These are phyloP conservation scores for Cucurbita maxima DNA, from an alignment of 306 rosid genomes.

Conservation along the genomic window DNA sequence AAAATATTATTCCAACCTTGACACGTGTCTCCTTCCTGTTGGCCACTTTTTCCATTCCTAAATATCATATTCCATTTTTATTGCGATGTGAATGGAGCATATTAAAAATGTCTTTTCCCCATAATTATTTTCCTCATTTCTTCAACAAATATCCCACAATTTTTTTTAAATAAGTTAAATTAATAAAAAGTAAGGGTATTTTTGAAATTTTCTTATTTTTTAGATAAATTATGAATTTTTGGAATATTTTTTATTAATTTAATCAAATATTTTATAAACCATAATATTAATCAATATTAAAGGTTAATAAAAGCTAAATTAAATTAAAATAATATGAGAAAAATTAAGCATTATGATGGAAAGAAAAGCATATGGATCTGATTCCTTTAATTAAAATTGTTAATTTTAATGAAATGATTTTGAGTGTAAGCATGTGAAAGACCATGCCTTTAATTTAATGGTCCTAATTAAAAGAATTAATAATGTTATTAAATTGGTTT, in stretches of 20 bases:
- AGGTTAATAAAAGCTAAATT: no score
- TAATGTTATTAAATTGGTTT: not conserved
- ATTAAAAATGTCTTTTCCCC: no score
- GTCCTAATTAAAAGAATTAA: conserved; percentile 8
- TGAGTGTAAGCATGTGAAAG: not conserved
- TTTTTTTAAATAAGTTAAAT: no score
- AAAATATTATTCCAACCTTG: not conserved
- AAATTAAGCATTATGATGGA: no score
- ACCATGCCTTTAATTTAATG: not conserved
- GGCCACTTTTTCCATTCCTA: not conserved
- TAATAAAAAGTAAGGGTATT: no score
- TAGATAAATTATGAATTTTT: no score
- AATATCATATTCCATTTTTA: not conserved
- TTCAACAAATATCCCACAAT: not conserved
- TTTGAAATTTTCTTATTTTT: no score
- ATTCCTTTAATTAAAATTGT: not conserved
- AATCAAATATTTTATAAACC: no score
- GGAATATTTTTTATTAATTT: no score
- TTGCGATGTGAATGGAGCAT: not conserved
- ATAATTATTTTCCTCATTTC: not conserved
- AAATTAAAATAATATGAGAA: not conserved
- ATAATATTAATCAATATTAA: no score
- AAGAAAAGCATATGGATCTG: not conserved
- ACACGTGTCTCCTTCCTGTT: not conserved
- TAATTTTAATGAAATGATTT: not conserved